Conservation (phyloP, 306 rosid species). For the Inga leiocalycina region DNA sequence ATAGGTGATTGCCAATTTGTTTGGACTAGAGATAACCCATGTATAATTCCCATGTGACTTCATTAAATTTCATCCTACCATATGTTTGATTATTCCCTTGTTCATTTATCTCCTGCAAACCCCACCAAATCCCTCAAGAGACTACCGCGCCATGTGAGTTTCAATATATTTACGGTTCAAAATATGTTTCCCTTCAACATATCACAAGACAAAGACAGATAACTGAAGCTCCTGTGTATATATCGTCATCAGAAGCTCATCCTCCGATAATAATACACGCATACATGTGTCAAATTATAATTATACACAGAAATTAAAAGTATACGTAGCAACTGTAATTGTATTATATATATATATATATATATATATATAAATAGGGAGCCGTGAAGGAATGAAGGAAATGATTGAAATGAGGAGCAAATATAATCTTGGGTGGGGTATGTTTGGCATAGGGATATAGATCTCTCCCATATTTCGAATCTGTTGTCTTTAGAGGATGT, state of each 20-base stretch:
- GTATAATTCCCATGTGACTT: not conserved
- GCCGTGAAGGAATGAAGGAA: conserved; percentile 7
- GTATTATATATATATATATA: no score
- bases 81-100: not conserved
- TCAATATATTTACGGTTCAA: not conserved
- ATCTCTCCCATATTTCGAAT: conserved; percentile 59
- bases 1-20: not conserved
- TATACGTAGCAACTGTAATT: not conserved
- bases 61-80: not conserved
- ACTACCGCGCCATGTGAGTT: not conserved
- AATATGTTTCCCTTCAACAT: not conserved
- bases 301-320: not conserved
- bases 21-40: not conserved
- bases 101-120: not conserved
- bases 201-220: conserved; percentile 7
- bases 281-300: not conserved
- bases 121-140: not conserved
- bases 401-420: conserved; percentile 36
- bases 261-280: not conserved
- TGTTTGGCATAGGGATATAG: conserved; percentile 29
- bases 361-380: not conserved
- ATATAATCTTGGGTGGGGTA: conserved; percentile 48
- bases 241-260: not conserved
- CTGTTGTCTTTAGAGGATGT: conserved; percentile 50
- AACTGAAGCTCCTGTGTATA: conserved; percentile 16